Evolutionary conservation across 2,329 filamentous ascomycete species (phyloP).

Genomic region (Aureobasidium mangrovei): DNA sequence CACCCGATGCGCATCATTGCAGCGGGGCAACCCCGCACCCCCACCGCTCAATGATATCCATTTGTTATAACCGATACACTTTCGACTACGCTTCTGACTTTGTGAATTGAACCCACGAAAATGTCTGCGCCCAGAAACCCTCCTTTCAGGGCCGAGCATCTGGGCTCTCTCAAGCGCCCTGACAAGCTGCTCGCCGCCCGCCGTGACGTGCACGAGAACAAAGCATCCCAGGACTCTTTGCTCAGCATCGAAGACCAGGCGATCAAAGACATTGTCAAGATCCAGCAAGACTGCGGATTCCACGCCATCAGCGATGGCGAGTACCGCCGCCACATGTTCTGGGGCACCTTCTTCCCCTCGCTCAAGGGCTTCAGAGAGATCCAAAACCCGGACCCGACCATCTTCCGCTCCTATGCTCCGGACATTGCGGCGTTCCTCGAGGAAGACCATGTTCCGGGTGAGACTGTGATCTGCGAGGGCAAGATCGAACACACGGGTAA

Average conservation of each 20-base stretch:
- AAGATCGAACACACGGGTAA: conserved; percentile 50
- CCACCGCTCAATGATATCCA: no score
- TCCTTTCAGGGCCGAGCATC: conserved; percentile 55
- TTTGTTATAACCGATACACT: no score
- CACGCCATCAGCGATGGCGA: conserved; percentile 57
- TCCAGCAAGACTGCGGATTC: conserved; percentile 53
- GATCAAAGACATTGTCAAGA: conserved; percentile 53
- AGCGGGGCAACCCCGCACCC: no score
- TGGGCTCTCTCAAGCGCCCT: conserved; percentile 52
- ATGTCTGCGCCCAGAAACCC: conserved; percentile 34
- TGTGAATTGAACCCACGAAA: not conserved
- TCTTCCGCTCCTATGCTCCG: conserved; percentile 44
- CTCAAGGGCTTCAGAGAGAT: conserved; percentile 48
- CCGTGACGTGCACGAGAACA: conserved; percentile 44
- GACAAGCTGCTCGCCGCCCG: conserved; percentile 49
- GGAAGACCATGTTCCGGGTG: conserved; percentile 46
- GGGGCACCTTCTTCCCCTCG: conserved; percentile 48
- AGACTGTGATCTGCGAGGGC: conserved; percentile 47
- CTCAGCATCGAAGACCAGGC: conserved; percentile 52
- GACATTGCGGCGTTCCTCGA: conserved; percentile 56
- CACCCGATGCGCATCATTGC: no score
- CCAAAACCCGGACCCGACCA: conserved; percentile 37
- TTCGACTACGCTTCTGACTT: no score
- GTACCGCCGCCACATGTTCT: conserved; percentile 47
- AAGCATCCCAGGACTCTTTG: conserved; percentile 44